These are phyloP conservation scores for Suillus occidentalis DNA, from an alignment of 768 basidiomycete genomes.

Conservation along the genomic window DNA sequence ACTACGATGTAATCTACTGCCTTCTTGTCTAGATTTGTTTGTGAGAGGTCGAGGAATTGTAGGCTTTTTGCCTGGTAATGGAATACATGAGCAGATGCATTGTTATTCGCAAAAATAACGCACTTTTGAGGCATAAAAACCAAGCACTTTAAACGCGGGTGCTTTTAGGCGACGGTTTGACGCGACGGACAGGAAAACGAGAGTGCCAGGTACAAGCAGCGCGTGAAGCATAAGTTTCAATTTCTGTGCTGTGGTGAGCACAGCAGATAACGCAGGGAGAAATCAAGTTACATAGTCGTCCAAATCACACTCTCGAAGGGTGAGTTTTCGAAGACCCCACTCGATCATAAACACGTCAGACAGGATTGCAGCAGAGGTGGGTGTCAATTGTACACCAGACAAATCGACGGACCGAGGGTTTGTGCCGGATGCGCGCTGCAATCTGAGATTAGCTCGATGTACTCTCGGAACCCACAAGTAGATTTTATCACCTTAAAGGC, in stretches of 20 bases:
- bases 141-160: slow-evolving; percentile 74
- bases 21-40: slow-evolving; percentile 82
- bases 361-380: slow-evolving; percentile 71
- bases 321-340: slow-evolving; percentile 87
- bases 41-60: slow-evolving; percentile 88
- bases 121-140: slow-evolving; percentile 78
- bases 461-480: background rate
- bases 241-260: slow-evolving; percentile 42
- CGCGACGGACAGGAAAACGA: slow-evolving; percentile 83
- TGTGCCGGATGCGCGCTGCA: slow-evolving; percentile 50
- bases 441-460: slow-evolving; percentile 1
- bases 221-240: slow-evolving; percentile 91
- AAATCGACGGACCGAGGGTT: slow-evolving; percentile 75
- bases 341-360: slow-evolving; percentile 92
- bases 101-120: background rate
- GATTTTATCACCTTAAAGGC: slow-evolving; percentile 62
- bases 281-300: slow-evolving; percentile 64
- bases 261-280: background rate
- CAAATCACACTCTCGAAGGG: slow-evolving; percentile 83
- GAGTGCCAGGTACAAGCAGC: slow-evolving; percentile 75
- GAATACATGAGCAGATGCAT: background rate
- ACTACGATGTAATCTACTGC: slow-evolving; percentile 79
- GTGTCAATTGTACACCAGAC: slow-evolving; percentile 74
- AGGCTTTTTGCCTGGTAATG: slow-evolving; percentile 63
- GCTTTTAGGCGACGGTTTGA: slow-evolving; percentile 82